Conservation (phyloP, 768 basidiomycete species). For the Psilocybe cubensis region DNA sequence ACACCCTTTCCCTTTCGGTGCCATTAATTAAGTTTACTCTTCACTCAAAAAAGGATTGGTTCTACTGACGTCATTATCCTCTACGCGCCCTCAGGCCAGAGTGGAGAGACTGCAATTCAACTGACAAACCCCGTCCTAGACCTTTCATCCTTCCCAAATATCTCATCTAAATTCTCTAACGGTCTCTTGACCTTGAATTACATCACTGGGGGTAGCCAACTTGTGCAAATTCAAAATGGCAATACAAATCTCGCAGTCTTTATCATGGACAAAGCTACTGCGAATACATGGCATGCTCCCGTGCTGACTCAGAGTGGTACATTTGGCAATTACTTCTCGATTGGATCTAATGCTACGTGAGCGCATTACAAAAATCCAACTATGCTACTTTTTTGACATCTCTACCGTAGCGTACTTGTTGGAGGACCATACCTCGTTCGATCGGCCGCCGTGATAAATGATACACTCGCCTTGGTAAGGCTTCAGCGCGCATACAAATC, state of each 20-base stretch:
- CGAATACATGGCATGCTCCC: constrained; percentile 54
- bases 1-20: neutral
- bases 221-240: constrained; percentile 35
- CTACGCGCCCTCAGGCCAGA: constrained; percentile 44
- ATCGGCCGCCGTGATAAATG: constrained; percentile 43
- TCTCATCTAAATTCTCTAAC: constrained; percentile 35
- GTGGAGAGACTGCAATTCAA: constrained; percentile 47
- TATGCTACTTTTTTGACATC: neutral
- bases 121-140: constrained; percentile 31
- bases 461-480: constrained; percentile 38
- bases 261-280: constrained; percentile 50
- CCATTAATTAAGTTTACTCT: neutral
- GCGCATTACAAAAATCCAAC: neutral
- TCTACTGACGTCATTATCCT: constrained; percentile 44
- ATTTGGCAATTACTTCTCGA: constrained; percentile 47
- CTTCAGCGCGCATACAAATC: neutral
- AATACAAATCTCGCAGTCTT: constrained; percentile 32
- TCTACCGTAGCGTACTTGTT: constrained; percentile 40
- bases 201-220: constrained; percentile 33
- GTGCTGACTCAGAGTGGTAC: constrained; percentile 36
- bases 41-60: constrained; percentile 35
- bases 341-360: constrained; percentile 49
- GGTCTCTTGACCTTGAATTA: constrained; percentile 45
- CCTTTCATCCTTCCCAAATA: constrained; percentile 31
- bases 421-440: constrained; percentile 59